Evolutionary conservation across 805 yeast genomes (phyloP).

Genomic region (Ogataea thermomethanolica): DNA sequence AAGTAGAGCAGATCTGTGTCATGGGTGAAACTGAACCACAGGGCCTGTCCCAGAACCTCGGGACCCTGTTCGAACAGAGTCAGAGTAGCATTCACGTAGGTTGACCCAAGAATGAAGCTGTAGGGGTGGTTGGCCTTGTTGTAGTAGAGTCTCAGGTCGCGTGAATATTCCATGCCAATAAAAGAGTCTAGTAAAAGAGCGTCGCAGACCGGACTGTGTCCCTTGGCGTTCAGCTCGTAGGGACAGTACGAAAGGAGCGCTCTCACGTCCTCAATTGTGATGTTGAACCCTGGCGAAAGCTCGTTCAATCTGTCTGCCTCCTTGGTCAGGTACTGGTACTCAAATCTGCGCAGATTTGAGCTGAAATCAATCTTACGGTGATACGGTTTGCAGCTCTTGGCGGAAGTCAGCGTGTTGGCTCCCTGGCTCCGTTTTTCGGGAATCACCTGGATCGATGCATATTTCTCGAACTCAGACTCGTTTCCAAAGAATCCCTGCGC

Average conservation of each 20-base stretch:
- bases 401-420: conserved; percentile 58
- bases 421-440: conserved; percentile 49
- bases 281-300: conserved; percentile 50
- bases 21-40: conserved; percentile 72
- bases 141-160: conserved; percentile 59
- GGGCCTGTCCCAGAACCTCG: conserved; percentile 27
- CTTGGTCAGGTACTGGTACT: conserved; percentile 39
- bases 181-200: conserved; percentile 68
- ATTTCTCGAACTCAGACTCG: conserved; percentile 36
- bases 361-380: conserved; percentile 27
- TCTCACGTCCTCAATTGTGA: conserved; percentile 51
- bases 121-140: conserved; percentile 54
- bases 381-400: conserved; percentile 40
- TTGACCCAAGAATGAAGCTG: conserved; percentile 58
- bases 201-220: conserved; percentile 63
- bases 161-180: conserved; percentile 56
- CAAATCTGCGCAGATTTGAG: conserved; percentile 11
- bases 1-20: conserved; percentile 64
- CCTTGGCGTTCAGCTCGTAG: conserved; percentile 68
- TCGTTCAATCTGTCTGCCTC: conserved; percentile 58
- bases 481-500: conserved; percentile 52
- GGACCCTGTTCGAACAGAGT: conserved; percentile 25
- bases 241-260: conserved; percentile 64
- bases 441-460: conserved; percentile 38
- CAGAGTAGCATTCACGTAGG: conserved; percentile 47